Base-by-base conservation (phyloP, 176 grass and related monocot species). In the Elaeis guineensis region DNA sequence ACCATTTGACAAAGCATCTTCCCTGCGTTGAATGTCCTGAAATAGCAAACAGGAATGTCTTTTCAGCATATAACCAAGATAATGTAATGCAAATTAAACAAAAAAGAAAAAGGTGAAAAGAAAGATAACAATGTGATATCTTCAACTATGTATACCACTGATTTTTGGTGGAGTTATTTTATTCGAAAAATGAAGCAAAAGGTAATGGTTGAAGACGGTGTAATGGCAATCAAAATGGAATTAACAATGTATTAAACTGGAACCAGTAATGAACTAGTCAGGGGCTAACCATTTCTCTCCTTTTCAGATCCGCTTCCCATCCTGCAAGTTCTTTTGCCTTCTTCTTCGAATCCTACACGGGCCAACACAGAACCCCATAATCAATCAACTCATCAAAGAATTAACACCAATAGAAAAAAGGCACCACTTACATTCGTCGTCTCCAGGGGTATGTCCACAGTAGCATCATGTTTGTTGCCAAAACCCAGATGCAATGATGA, bases 241-340 rank as follows among this genome's bases (percentile, higher is more conserved):
- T 32, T 53, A 6, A 61, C 19, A 72, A 52, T 39, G 35, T 11
- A 39, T 39, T 39, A 11, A 39, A 39, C 6, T 44, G 35, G 35
- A 44, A 44, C 9, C 2, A 44, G 35, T 12, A 12, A 44, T 12
- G 35, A 44, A 44, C 11, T 44, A 44, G 35, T 44, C 35, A 19
- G 32, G 72, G 16, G 29, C 85, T 35, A 67, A 95, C 89, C 70
- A 73, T 65, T 57, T 93, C 89, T 44, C 83, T 68, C 63, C 77
- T 77, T 75, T 77, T 93, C 69, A 93, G 89, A 71, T 93, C 83
- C 60, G 83, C 52, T 63, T 93, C 83, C 89, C 89, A 93, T 49
- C 82, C 65, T 19, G 84, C 72, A 54, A 93, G 77, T 69, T 93
- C 89, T 59, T 75, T 83, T 8, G 67, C 53, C 77, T 93, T 87